phyloP scores from a whole-genome alignment of 345 rosid genomes.

The Turnera subulata region DNA sequence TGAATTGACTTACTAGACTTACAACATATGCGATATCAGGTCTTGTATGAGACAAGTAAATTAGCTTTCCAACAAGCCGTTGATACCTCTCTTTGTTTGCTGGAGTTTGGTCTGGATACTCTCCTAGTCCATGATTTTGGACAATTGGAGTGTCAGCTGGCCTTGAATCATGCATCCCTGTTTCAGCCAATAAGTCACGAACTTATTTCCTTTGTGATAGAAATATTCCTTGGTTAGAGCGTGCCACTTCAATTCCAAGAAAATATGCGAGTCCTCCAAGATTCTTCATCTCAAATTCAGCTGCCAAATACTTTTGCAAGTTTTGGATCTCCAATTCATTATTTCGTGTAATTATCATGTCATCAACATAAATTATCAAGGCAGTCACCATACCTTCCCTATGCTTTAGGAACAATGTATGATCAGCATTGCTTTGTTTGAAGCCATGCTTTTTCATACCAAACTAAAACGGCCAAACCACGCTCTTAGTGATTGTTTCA shows the following conservation, averaged over 20 bases:
- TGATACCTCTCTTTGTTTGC: not conserved
- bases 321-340: not conserved
- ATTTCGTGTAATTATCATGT: not conserved
- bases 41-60: not conserved
- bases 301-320: not conserved
- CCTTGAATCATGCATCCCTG: not conserved
- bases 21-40: not conserved
- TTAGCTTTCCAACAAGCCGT: not conserved
- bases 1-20: not conserved
- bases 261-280: not conserved
- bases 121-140: not conserved
- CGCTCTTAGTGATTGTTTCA: not conserved
- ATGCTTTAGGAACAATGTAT: not conserved
- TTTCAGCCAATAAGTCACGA: not conserved
- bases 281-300: not conserved
- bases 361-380: not conserved
- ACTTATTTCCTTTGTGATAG: not conserved
- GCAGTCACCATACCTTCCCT: not conserved
- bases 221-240: not conserved
- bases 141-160: not conserved
- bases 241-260: not conserved
- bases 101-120: not conserved
- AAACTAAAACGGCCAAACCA: not conserved
- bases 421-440: not conserved
- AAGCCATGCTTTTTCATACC: not conserved